Conservation (phyloP, 352 stramenopile genomes). For the Globisporangium barbulae region DNA sequence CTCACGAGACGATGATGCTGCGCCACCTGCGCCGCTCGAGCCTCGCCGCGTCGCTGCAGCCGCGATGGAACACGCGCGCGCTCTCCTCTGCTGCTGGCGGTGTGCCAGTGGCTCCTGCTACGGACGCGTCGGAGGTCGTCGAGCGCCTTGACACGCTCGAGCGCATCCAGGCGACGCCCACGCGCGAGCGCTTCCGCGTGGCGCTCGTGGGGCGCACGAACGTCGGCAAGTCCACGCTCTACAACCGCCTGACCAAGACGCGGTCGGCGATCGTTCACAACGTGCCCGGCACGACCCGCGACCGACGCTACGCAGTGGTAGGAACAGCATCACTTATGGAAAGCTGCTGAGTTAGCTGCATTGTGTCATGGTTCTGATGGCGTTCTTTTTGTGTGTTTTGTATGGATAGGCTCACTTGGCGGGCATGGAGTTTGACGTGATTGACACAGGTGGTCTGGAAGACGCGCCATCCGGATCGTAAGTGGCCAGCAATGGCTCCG, state of each 20-base stretch:
- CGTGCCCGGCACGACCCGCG: conserved; percentile 73
- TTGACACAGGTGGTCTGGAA: conserved; percentile 78
- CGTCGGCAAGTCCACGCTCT: conserved; percentile 84
- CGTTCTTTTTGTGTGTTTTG: background rate
- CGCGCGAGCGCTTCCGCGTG: conserved; percentile 60
- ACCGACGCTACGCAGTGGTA: conserved; percentile 64
- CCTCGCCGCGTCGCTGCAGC: conserved; percentile 14
- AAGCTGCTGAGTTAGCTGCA: background rate
- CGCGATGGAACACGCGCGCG: conserved; percentile 17
- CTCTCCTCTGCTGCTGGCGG: conserved; percentile 7
- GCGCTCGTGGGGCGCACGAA: conserved; percentile 83
- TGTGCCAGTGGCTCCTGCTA: background rate
- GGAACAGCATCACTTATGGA: background rate
- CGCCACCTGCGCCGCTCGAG: conserved; percentile 31
- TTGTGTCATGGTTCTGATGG: background rate
- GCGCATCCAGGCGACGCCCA: conserved; percentile 27
- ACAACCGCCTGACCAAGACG: conserved; percentile 80
- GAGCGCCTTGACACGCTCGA: conserved; percentile 36
- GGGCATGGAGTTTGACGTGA: conserved; percentile 76
- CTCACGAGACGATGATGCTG: conserved; percentile 27
- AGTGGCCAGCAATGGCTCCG: conserved; percentile 2
- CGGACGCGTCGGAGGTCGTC: conserved; percentile 13
- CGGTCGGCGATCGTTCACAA: conserved; percentile 81
- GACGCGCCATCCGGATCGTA: conserved; percentile 59
- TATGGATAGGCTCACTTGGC: conserved; percentile 40